A percentile compares a stretch with the other conserved stretches of the same genome.
Evolutionary conservation across 495 filamentous ascomycete genomes (phyloP).

Genomic region (Neurospora africana): DNA sequence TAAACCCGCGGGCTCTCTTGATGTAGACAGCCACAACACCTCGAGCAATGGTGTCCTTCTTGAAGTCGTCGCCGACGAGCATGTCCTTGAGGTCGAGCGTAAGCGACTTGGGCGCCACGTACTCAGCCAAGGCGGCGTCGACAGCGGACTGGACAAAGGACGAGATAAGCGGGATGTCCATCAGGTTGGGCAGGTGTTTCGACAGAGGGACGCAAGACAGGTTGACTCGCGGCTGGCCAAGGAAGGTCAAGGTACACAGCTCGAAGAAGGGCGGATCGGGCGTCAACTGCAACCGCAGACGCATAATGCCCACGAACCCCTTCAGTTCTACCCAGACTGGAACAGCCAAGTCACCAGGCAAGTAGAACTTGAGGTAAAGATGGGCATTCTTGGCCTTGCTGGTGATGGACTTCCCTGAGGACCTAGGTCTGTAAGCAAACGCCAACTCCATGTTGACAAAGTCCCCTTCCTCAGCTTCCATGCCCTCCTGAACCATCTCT

Average conservation of each 20-base stretch:
- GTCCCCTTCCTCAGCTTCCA: slow-evolving; percentile 65
- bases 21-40: slow-evolving; percentile 57
- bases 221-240: slow-evolving; percentile 67
- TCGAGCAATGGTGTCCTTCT: slow-evolving; percentile 54
- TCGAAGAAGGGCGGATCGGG: slow-evolving; percentile 65
- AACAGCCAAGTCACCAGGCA: slow-evolving; percentile 45
- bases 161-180: slow-evolving; percentile 60
- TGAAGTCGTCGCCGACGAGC: slow-evolving; percentile 65
- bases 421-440: slow-evolving; percentile 55
- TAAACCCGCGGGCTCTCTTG: slow-evolving; percentile 52
- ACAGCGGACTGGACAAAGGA: slow-evolving; percentile 65
- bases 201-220: slow-evolving; percentile 57
- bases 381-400: slow-evolving; percentile 59
- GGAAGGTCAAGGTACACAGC: slow-evolving; percentile 58
- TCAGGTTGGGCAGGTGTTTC: slow-evolving; percentile 55
- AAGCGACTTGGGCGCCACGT: slow-evolving; percentile 63
- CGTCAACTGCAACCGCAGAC: slow-evolving; percentile 54
- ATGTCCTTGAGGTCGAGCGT: slow-evolving; percentile 64
- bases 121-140: slow-evolving; percentile 58
- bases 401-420: slow-evolving; percentile 43
- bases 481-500: slow-evolving; percentile 43
- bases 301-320: slow-evolving; percentile 53
- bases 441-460: slow-evolving; percentile 63
- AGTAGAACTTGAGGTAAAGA: slow-evolving; percentile 58
- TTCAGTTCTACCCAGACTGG: slow-evolving; percentile 65